Percentiles rank a stretch among this genome's conserved stretches.
Conservation (phyloP, 2,329 filamentous ascomycete genomes). For the Cadophora malorum region DNA sequence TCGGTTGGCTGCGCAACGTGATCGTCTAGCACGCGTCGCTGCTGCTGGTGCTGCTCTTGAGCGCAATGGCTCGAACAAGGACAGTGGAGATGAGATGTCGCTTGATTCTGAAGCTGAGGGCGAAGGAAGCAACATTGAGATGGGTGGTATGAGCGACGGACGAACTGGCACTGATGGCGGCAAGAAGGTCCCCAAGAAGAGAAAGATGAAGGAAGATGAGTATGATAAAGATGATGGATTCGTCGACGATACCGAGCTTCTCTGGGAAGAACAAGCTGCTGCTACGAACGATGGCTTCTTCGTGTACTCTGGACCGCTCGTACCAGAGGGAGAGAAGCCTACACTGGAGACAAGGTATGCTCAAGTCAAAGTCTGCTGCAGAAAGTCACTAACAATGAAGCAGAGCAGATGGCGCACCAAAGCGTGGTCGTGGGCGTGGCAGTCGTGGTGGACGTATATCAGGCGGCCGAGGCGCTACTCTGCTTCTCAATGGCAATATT, state of each 20-base stretch:
- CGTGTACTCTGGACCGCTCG: constrained; percentile 91
- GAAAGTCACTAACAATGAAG: constrained; percentile 46
- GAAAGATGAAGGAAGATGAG: constrained; percentile 80
- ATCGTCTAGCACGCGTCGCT: constrained; percentile 85
- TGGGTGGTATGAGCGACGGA: constrained; percentile 70
- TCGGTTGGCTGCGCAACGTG: constrained; percentile 84
- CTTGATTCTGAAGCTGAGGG: constrained; percentile 74
- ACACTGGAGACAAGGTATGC: constrained; percentile 56
- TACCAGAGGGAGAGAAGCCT: constrained; percentile 84
- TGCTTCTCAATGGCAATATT: constrained; percentile 41
- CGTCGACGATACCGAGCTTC: constrained; percentile 90
- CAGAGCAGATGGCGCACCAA: constrained; percentile 76
- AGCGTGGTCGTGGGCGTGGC: constrained; percentile 58
- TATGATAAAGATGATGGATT: constrained; percentile 86
- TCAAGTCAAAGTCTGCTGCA: constrained; percentile 17
- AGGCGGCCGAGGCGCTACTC: constrained; percentile 53
- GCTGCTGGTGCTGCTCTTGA: constrained; percentile 88
- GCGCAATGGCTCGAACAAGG: constrained; percentile 70
- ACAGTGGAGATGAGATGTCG: constrained; percentile 83
- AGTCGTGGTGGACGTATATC: constrained; percentile 61
- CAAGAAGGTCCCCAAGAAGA: constrained; percentile 72
- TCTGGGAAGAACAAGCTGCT: constrained; percentile 95
- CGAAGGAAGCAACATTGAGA: constrained; percentile 88
- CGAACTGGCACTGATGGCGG: constrained; percentile 66
- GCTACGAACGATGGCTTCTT: constrained; percentile 97